phyloP scores from a whole-genome alignment of 192 early-diverging fungal genomes.

The Gonapodya prolifera region DNA sequence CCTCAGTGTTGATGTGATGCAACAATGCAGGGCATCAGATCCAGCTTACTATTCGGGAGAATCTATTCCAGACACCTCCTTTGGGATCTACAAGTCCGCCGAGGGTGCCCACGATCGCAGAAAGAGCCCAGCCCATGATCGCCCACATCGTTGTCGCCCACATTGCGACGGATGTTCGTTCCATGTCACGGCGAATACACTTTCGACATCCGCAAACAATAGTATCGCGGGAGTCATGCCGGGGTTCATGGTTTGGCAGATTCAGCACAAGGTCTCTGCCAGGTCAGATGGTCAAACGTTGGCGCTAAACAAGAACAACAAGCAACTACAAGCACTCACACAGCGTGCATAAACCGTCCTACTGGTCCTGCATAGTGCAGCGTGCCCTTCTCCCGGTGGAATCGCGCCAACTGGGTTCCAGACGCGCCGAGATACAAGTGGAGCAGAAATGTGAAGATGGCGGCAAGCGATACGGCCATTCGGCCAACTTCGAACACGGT shows the following conservation, averaged over 20 bases:
- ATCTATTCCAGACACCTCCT: not conserved
- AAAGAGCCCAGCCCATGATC: not conserved
- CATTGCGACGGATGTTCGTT: not conserved
- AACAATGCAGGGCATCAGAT: not conserved
- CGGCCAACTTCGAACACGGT: not conserved
- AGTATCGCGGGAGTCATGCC: not conserved
- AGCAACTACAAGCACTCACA: not conserved
- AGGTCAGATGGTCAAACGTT: not conserved
- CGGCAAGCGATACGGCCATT: not conserved
- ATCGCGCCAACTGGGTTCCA: not conserved
- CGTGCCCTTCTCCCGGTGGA: not conserved
- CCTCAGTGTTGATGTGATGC: not conserved
- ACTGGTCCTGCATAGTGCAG: not conserved
- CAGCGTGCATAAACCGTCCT: not conserved
- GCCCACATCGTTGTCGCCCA: not conserved
- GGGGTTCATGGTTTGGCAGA: not conserved
- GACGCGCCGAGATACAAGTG: not conserved
- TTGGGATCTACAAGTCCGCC: not conserved
- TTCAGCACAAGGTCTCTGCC: not conserved
- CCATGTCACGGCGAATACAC: not conserved
- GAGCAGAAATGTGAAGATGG: not conserved
- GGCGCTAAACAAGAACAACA: not conserved
- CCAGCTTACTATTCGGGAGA: not conserved
- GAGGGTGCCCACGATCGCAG: not conserved
- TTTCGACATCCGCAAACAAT: not conserved